Percentiles rank a stretch among this genome's conserved stretches.
phyloP scores from a whole-genome alignment of 2,329 filamentous ascomycete genomes.

The Colletotrichum neosansevieriae region DNA sequence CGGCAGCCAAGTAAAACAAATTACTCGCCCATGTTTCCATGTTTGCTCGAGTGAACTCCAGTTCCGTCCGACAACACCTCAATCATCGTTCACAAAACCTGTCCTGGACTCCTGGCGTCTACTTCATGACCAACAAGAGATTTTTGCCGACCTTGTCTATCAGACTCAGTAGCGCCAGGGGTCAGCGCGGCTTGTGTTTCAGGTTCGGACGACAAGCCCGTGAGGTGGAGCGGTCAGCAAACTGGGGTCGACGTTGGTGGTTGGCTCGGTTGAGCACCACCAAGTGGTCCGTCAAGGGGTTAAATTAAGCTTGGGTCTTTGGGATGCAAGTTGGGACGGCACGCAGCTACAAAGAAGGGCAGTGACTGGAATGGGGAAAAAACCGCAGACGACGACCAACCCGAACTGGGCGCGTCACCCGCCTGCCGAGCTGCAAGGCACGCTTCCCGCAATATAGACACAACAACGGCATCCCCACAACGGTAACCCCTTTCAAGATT shows the following conservation, averaged over 20 bases:
- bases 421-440: conserved; percentile 32
- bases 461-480: conserved; percentile 33
- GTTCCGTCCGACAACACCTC: not conserved
- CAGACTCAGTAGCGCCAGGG: conserved; percentile 35
- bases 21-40: not conserved
- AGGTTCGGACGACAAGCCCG: conserved; percentile 31
- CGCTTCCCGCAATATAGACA: conserved; percentile 39
- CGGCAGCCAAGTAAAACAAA: not conserved
- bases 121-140: not conserved
- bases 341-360: too few species aligned
- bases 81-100: not conserved
- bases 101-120: not conserved
- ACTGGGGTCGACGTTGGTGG: conserved; percentile 16
- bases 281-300: conserved; percentile 18
- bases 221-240: not conserved
- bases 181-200: conserved; percentile 33
- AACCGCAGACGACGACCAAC: not conserved
- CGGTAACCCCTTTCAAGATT: conserved; percentile 32
- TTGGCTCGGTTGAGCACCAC: conserved; percentile 15
- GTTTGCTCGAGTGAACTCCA: not conserved
- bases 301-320: conserved; percentile 31
- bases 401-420: conserved; percentile 6
- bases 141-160: conserved; percentile 11
- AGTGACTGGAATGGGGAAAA: conserved; percentile 1
- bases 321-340: conserved; percentile 15